Conservation (phyloP, 73 alveolate species). For the Tetrahymena elliotti region DNA sequence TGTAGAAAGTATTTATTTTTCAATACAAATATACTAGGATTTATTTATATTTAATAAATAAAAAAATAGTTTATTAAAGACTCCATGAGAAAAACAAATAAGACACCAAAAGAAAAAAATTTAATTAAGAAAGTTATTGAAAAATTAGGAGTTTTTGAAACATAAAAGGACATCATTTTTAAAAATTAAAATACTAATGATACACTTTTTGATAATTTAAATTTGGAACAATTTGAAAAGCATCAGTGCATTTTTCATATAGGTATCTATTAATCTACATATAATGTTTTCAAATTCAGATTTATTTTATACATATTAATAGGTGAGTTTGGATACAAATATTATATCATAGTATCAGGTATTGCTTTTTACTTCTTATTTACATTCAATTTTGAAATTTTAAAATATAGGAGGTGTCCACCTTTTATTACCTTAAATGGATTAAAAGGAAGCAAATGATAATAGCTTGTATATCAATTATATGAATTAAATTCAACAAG, state of each 20-base stretch:
- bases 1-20: background rate
- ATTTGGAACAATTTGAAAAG: background rate
- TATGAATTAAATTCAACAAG: background rate
- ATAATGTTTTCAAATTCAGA: too few species aligned
- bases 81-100: background rate
- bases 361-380: background rate
- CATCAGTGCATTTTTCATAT: background rate
- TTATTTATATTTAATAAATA: background rate
- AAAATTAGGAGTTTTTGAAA: background rate
- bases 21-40: too few species aligned
- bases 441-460: background rate
- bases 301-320: too few species aligned
- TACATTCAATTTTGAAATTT: background rate
- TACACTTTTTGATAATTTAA: background rate
- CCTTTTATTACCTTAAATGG: background rate
- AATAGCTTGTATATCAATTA: background rate
- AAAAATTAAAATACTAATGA: background rate
- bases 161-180: background rate
- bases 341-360: background rate
- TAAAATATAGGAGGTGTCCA: background rate
- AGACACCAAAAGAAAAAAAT: background rate
- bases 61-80: background rate
- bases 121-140: background rate
- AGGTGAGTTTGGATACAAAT: background rate
- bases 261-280: background rate